Percentiles rank a stretch among this genome's conserved stretches.
phyloP scores from a whole-genome alignment of 208 protist species.

The Naegleria lovaniensis region DNA sequence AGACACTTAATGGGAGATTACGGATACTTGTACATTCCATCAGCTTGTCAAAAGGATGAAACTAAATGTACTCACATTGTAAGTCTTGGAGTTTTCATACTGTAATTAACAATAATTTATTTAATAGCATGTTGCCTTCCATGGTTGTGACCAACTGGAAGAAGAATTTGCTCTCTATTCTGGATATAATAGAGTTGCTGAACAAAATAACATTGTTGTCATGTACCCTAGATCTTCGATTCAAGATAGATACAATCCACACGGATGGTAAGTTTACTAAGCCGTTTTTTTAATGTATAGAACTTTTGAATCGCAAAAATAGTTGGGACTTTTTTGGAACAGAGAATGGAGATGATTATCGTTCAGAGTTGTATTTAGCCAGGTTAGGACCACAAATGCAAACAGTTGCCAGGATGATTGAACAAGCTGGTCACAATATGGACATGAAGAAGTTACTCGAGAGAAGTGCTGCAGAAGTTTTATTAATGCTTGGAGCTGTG shows the following conservation, averaged over 20 bases:
- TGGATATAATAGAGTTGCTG: slow-evolving; percentile 42
- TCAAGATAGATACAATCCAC: neutral
- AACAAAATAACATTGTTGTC: slow-evolving; percentile 48
- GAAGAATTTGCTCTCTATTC: slow-evolving; percentile 29
- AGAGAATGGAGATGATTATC: neutral
- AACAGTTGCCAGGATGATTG: neutral
- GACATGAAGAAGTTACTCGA: neutral
- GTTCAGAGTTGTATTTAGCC: neutral
- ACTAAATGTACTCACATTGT: slow-evolving; percentile 26
- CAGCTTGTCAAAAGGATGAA: slow-evolving; percentile 12
- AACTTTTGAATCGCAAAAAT: neutral
- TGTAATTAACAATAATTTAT: neutral
- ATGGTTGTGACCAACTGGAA: slow-evolving; percentile 45
- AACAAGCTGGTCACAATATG: neutral
- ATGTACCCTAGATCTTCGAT: slow-evolving; percentile 38
- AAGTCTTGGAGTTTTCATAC: neutral
- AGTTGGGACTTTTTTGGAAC: slow-evolving; percentile 1
- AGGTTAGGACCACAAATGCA: neutral
- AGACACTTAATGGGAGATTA: neutral
- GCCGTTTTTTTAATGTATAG: neutral
- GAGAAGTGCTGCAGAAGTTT: neutral
- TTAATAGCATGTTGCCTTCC: slow-evolving; percentile 37
- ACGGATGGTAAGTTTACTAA: neutral
- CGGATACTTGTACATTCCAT: slow-evolving; percentile 31
- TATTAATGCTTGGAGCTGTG: neutral